These are phyloP conservation scores for Luvunga scandens DNA, from an alignment of 345 rosid genomes.

Conservation along the genomic window DNA sequence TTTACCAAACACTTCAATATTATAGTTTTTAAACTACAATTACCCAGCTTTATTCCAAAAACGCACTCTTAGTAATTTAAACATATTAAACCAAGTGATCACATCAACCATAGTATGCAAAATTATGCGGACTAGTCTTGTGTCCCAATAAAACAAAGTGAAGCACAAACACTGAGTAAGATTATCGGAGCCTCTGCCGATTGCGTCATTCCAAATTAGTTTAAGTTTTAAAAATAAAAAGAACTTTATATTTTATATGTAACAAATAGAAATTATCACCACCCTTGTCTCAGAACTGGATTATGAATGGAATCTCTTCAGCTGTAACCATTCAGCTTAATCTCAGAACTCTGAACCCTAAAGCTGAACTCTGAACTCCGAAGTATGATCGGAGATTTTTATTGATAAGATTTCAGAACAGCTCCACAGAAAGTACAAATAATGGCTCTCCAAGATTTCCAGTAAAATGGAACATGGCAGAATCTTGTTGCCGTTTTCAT, in stretches of 20 bases:
- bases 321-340: background rate
- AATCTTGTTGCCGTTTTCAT: constrained; percentile 84
- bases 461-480: constrained; percentile 76
- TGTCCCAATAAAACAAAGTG: no score
- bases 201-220: background rate
- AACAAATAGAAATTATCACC: background rate
- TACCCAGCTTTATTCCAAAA: no score
- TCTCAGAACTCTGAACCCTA: background rate
- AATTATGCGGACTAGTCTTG: no score
- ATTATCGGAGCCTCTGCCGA: no score
- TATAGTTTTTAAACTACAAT: no score
- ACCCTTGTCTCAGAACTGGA: background rate
- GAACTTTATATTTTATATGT: background rate
- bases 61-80: background rate
- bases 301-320: background rate
- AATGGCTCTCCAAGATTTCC: constrained; percentile 85
- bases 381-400: background rate
- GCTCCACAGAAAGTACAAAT: constrained; percentile 87
- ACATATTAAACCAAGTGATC: background rate
- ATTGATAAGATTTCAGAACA: constrained; percentile 72
- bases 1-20: no score
- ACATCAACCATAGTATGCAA: background rate
- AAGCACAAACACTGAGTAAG: no score
- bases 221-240: background rate
- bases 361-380: background rate